Evolutionary conservation across 345 rosid genomes (phyloP).

Genomic region (Dovyalis caffra): DNA sequence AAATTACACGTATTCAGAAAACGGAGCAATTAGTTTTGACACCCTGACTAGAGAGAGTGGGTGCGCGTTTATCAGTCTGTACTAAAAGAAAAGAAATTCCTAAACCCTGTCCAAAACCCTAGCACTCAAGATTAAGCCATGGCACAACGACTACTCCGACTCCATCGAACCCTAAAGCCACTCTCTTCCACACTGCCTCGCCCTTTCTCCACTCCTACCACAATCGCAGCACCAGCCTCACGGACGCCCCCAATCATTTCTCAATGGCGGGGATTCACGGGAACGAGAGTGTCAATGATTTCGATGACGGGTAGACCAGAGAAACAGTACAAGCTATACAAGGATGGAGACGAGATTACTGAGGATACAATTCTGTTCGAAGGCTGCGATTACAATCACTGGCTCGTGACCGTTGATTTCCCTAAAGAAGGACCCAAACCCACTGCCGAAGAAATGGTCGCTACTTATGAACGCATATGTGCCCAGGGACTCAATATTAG

Average conservation of each 20-base stretch:
- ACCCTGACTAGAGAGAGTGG: background rate
- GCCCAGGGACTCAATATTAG: constrained; percentile 82
- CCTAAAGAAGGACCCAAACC: constrained; percentile 48
- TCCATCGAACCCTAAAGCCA: constrained; percentile 54
- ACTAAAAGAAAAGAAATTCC: background rate
- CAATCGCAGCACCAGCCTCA: background rate
- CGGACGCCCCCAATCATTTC: background rate
- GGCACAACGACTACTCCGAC: constrained; percentile 46
- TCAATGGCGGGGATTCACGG: constrained; percentile 11
- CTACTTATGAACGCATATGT: constrained; percentile 70
- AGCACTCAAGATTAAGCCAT: constrained; percentile 19
- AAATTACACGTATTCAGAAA: background rate
- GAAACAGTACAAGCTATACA: constrained; percentile 36
- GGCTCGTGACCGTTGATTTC: constrained; percentile 88
- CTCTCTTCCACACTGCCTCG: constrained; percentile 28
- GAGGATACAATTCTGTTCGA: constrained; percentile 70
- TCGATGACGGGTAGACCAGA: background rate
- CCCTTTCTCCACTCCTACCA: constrained; percentile 16
- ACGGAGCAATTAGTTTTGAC: too few relatives aligned
- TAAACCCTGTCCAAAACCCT: background rate
- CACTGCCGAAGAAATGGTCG: constrained; percentile 69
- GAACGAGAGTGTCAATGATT: constrained; percentile 4
- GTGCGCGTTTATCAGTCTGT: background rate
- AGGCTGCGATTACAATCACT: constrained; percentile 89
- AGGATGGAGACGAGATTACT: constrained; percentile 72